Evolutionary conservation across 2,329 filamentous ascomycete species (phyloP).

Genomic region (Podosphaera aphanis): DNA sequence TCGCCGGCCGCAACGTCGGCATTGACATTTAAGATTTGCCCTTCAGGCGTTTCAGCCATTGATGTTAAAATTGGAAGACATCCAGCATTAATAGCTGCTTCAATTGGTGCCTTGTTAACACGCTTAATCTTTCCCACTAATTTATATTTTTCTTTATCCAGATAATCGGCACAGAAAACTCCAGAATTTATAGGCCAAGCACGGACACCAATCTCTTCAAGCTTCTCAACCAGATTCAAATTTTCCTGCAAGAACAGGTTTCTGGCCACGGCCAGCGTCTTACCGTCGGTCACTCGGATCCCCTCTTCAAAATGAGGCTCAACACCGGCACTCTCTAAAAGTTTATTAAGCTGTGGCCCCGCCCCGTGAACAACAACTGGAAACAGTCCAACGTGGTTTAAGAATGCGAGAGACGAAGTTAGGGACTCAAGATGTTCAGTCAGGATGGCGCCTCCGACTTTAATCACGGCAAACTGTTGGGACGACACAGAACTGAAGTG

Average conservation of each 20-base stretch:
- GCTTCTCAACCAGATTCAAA: slow-evolving; percentile 67
- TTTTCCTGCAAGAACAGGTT: slow-evolving; percentile 93
- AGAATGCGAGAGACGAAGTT: slow-evolving; percentile 68
- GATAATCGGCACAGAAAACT: slow-evolving; percentile 79
- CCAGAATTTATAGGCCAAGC: slow-evolving; percentile 74
- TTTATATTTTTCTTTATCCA: slow-evolving; percentile 91
- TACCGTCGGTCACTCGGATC: slow-evolving; percentile 83
- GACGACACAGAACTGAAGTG: slow-evolving; percentile 93
- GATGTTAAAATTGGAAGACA: slow-evolving; percentile 87
- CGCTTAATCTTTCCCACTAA: slow-evolving; percentile 86
- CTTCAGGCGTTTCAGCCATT: slow-evolving; percentile 82
- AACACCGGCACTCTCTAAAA: slow-evolving; percentile 72
- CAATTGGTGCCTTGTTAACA: slow-evolving; percentile 75
- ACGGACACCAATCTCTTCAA: slow-evolving; percentile 74
- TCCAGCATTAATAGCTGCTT: slow-evolving; percentile 72
- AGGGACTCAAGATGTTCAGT: slow-evolving; percentile 85
- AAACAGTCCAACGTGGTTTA: slow-evolving; percentile 85
- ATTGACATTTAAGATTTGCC: slow-evolving; percentile 89
- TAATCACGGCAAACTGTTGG: slow-evolving; percentile 94
- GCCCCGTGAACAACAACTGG: slow-evolving; percentile 90
- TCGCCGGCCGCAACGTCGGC: slow-evolving; percentile 91
- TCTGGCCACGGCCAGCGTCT: slow-evolving; percentile 74
- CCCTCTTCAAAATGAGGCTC: slow-evolving; percentile 93
- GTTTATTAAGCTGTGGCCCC: slow-evolving; percentile 80
- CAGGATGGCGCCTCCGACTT: slow-evolving; percentile 88